Percentiles rank a stretch among this genome's conserved stretches.
These are phyloP conservation scores for Neofusicoccum parvum DNA, from an alignment of 2,329 filamentous ascomycete species.

Conservation along the genomic window DNA sequence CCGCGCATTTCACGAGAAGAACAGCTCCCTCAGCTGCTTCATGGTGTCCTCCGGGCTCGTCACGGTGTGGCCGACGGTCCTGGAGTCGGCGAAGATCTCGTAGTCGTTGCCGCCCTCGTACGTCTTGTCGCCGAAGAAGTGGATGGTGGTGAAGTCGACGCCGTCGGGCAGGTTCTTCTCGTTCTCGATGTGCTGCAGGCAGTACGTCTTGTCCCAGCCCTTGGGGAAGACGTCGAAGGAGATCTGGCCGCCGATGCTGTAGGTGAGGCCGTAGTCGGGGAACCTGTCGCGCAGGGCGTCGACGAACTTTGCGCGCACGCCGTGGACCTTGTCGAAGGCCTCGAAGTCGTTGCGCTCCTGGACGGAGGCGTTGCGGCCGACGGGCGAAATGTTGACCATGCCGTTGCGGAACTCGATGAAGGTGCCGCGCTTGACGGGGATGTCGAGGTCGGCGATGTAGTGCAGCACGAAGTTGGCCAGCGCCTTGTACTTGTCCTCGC, in stretches of 20 bases:
- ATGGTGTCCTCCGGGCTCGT: conserved; percentile 80
- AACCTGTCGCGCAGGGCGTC: conserved; percentile 77
- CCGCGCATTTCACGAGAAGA: conserved; percentile 42
- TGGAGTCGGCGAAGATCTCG: conserved; percentile 82
- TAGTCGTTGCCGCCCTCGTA: conserved; percentile 90
- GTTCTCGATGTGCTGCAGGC: conserved; percentile 80
- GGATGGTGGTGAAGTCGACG: conserved; percentile 80
- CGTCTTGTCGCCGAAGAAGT: conserved; percentile 99
- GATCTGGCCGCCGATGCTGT: conserved; percentile 94
- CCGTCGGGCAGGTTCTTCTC: conserved; percentile 69
- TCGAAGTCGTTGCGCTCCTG: conserved; percentile 83
- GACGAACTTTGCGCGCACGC: conserved; percentile 77
- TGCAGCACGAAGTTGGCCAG: conserved; percentile 75
- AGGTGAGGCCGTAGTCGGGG: conserved; percentile 82
- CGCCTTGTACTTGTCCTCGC: conserved; percentile 82
- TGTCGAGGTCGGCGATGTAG: conserved; percentile 81
- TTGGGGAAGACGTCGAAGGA: conserved; percentile 97
- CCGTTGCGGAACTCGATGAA: conserved; percentile 89
- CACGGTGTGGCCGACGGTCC: conserved; percentile 85
- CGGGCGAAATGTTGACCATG: conserved; percentile 84
- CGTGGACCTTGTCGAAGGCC: conserved; percentile 75
- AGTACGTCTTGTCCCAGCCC: conserved; percentile 99
- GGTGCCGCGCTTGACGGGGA: conserved; percentile 80
- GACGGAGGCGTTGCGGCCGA: conserved; percentile 82
- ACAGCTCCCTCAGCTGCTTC: conserved; percentile 76